Conservation (phyloP, 2,329 filamentous ascomycete genomes). For the Fusarium nygamai region DNA sequence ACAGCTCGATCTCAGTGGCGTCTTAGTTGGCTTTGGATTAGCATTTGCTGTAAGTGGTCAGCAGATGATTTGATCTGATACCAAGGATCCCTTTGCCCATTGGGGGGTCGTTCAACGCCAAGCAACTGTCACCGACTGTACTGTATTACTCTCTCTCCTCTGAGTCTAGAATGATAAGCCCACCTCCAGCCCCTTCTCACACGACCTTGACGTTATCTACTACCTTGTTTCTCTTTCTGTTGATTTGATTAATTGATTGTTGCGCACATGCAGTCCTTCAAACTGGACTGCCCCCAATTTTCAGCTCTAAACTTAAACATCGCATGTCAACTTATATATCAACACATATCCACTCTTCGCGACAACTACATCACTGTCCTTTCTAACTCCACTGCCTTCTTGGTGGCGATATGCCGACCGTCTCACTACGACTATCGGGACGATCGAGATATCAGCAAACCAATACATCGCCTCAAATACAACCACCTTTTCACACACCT, state of each 20-base stretch:
- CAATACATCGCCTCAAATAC: neutral
- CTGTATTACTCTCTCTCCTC: neutral
- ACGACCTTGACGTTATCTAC: conserved; percentile 18
- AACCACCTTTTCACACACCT: neutral
- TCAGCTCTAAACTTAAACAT: conserved; percentile 7
- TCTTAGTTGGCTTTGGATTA: conserved; percentile 12
- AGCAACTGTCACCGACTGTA: conserved; percentile 32
- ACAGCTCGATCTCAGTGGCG: conserved; percentile 33
- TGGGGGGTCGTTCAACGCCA: conserved; percentile 28
- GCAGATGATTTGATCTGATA: conserved; percentile 5
- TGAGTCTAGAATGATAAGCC: conserved; percentile 38
- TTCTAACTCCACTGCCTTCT: neutral
- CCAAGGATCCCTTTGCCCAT: neutral
- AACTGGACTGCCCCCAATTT: conserved; percentile 6
- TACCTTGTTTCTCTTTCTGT: conserved; percentile 5
- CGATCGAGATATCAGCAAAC: conserved; percentile 21
- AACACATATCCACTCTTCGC: neutral
- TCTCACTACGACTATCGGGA: conserved; percentile 14
- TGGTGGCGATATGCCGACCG: conserved; percentile 36
- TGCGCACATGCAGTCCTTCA: neutral
- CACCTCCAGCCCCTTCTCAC: conserved; percentile 38
- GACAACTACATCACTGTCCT: neutral
- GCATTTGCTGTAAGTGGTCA: neutral
- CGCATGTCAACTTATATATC: conserved; percentile 10
- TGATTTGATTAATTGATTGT: neutral